These are phyloP conservation scores for Cornus florida DNA, from an alignment of 148 eudicot species.

Conservation along the genomic window DNA sequence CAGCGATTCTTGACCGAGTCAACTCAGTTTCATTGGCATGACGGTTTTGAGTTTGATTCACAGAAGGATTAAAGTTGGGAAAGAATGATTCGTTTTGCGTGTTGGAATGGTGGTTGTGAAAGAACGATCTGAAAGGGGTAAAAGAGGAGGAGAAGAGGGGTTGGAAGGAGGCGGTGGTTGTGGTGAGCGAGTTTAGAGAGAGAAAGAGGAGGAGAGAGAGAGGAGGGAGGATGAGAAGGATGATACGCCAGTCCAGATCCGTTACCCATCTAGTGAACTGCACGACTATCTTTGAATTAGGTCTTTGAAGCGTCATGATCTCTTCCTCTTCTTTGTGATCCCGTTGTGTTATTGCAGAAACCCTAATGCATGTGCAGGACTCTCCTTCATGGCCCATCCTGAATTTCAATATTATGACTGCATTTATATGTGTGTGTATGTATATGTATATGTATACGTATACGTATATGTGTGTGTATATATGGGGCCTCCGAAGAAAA, in stretches of 20 bases:
- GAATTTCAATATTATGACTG: neutral
- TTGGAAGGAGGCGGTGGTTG: slow-evolving; percentile 11
- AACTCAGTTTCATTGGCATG: slow-evolving; percentile 12
- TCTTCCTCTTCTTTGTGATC: neutral
- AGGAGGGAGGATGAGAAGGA: slow-evolving; percentile 36
- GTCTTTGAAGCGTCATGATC: neutral
- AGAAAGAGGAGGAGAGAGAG: slow-evolving; percentile 43
- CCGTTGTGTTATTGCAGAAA: neutral
- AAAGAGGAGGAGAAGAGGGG: slow-evolving; percentile 15
- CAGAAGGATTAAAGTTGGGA: too few species aligned
- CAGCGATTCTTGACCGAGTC: slow-evolving; percentile 63
- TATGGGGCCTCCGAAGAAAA: too few species aligned
- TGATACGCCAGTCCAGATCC: slow-evolving; percentile 56
- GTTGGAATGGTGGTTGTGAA: slow-evolving; percentile 1
- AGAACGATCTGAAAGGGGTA: slow-evolving; percentile 15
- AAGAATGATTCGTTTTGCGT: neutral
- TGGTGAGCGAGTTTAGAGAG: slow-evolving; percentile 31
- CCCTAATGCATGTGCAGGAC: neutral
- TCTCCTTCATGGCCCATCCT: neutral
- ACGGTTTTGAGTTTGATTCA: too few species aligned
- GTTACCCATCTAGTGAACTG: slow-evolving; percentile 29
- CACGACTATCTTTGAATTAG: slow-evolving; percentile 19
- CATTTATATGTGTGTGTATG: too few species aligned
- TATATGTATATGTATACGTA: too few species aligned
- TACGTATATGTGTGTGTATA: too few species aligned